Conservation (phyloP, 2,329 filamentous ascomycete species). For the Pyrenochaeta sp. region DNA sequence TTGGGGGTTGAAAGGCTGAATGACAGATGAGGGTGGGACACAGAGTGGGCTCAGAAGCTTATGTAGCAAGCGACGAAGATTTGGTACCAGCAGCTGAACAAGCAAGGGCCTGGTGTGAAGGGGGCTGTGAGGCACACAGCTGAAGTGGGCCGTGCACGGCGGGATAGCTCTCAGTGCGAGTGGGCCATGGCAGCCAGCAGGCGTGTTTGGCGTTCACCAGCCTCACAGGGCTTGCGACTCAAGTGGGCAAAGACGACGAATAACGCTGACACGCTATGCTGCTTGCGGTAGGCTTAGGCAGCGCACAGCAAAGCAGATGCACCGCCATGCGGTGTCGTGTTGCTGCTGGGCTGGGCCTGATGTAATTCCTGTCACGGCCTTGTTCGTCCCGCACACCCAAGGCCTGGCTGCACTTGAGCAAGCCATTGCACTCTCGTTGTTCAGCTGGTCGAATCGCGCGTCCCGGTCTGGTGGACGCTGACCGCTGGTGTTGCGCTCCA, state of each 20-base stretch:
- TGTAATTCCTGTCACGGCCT: neutral
- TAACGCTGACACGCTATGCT: slow-evolving; percentile 24
- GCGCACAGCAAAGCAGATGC: neutral
- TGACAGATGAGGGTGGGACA: slow-evolving; percentile 1
- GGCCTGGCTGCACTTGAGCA: neutral
- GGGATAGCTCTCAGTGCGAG: slow-evolving; percentile 6
- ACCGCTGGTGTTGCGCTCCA: too few relatives aligned
- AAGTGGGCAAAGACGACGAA: neutral
- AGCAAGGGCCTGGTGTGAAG: slow-evolving; percentile 16
- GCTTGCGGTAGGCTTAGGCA: slow-evolving; percentile 7
- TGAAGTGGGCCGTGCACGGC: slow-evolving; percentile 1
- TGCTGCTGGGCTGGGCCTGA: slow-evolving; percentile 3
- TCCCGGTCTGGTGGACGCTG: too few relatives aligned
- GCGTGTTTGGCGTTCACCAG: slow-evolving; percentile 20
- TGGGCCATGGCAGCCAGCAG: slow-evolving; percentile 10
- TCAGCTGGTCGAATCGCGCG: neutral
- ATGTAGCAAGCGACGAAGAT: slow-evolving; percentile 11
- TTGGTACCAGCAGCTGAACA: slow-evolving; percentile 13
- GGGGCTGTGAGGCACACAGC: slow-evolving; percentile 21
- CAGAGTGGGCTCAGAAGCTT: slow-evolving; percentile 9
- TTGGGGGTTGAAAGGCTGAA: neutral
- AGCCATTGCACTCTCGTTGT: neutral
- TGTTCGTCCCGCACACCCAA: neutral
- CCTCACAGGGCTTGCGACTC: slow-evolving; percentile 30
- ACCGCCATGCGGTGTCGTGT: neutral